These are phyloP conservation scores for Apiotrichum brassicae DNA, from an alignment of 1,284 basidiomycete species.

Conservation along the genomic window DNA sequence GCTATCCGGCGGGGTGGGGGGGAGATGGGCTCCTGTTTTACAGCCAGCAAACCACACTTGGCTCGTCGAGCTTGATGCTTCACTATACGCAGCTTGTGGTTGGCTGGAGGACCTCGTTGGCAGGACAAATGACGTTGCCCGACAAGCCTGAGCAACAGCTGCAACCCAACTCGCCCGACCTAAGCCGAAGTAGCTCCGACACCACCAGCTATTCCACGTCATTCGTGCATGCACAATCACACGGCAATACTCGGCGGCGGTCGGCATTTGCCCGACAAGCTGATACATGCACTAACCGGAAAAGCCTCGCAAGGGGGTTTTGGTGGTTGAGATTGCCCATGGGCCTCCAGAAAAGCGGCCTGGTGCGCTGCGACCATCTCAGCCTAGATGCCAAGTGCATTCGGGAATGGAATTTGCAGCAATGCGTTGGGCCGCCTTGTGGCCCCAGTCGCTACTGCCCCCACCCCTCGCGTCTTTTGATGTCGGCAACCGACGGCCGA, in stretches of 20 bases:
- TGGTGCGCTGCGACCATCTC: no score
- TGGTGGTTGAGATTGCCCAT: no score
- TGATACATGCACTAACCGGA: neutral
- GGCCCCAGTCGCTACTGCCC: neutral
- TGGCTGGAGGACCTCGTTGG: neutral
- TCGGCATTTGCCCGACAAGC: neutral
- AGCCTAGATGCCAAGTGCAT: no score
- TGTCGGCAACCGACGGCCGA: constrained; percentile 2
- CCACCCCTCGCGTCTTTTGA: neutral
- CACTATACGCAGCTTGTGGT: neutral
- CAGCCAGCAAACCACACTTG: neutral
- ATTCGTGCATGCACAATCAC: no score
- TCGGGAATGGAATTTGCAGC: no score
- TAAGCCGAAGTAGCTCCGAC: neutral
- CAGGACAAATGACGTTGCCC: constrained; percentile 5
- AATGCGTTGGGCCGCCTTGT: neutral
- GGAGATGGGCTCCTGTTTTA: neutral
- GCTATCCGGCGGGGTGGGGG: neutral
- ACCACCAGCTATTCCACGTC: neutral
- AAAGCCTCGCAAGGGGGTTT: no score
- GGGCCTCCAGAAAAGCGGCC: no score
- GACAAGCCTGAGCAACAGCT: neutral
- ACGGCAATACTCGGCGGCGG: neutral
- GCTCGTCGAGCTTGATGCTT: neutral
- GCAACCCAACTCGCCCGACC: neutral